Base-by-base conservation (phyloP, 306 rosid species). In the Vigna angularis region DNA sequence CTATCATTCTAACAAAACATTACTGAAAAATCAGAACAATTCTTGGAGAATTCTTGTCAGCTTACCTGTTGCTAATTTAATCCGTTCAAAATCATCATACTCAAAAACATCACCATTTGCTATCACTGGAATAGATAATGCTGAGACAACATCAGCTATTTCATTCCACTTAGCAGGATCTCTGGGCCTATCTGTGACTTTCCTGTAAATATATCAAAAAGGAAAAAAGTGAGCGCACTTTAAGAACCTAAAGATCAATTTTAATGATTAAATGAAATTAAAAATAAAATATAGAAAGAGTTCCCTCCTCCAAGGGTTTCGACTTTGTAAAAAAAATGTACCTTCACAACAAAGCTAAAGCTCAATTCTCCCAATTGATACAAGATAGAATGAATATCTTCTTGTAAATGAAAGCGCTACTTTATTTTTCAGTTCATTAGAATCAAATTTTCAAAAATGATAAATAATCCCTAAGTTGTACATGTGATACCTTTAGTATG, bases 141-240 rank as follows among this genome's bases (percentile, higher is more conserved):
- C 91, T 73, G 96, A 87, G 24, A 86, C 98, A 52, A 94, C 88
- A 87, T 94, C 94, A 51, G 96, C 91, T 74, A 94, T 91, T 87
- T 90, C 98, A 64, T 70, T 87, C 98, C 98, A 94, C 75, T 91
- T 91, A 40, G 98, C 98, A 75, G 94, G 97, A 94, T 94, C 97
- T 77, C 94, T 88, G 1, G 98, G 98, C 77, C 98, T 89, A 87
- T 94, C 98, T 36, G 86, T 74, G 67, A 94, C 90, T 81, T 76
- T 87, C 76, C 97, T 94, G 95, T 81, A 79, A 72, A 77, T 82
- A 40, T 74, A 82, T 77, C 28, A 77, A 66, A 74, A 81, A 79
- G 61, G 48, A 57, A 81, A 79, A 53, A 79, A 1, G 12, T 24
- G 38, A 83, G 70, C 73, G 61, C 20, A n/a, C 4, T 1, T 36